A percentile compares a stretch with the other conserved stretches of the same genome.
Evolutionary conservation across 2,329 filamentous ascomycete genomes (phyloP).

Genomic region (Chaetothyriales sp.): DNA sequence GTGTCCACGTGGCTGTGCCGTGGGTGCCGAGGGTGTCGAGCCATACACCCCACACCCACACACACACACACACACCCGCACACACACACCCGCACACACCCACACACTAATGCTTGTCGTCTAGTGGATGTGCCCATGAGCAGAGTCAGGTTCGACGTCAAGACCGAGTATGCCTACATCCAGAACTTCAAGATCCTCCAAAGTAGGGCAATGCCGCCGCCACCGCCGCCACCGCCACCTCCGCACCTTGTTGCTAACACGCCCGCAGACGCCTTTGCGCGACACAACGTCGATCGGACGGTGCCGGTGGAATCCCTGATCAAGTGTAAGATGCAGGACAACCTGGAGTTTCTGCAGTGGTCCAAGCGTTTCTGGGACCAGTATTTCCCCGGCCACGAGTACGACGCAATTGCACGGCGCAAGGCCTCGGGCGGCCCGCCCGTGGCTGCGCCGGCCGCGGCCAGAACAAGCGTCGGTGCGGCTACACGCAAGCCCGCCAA

Average conservation of each 20-base stretch:
- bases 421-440: slow-evolving; percentile 58
- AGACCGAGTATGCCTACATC: slow-evolving; percentile 90
- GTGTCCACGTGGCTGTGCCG: background rate
- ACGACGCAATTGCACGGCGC: slow-evolving; percentile 75
- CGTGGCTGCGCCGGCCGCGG: slow-evolving; percentile 36
- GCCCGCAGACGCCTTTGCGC: slow-evolving; percentile 56
- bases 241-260: background rate
- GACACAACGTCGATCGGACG: slow-evolving; percentile 77
- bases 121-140: slow-evolving; percentile 80
- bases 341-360: slow-evolving; percentile 97
- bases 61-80: too few relatives aligned
- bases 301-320: slow-evolving; percentile 78
- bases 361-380: slow-evolving; percentile 96
- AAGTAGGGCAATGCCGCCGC: slow-evolving; percentile 47
- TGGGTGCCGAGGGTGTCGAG: too few relatives aligned
- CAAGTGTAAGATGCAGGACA: slow-evolving; percentile 99
- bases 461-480: slow-evolving; percentile 28
- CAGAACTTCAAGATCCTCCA: slow-evolving; percentile 98
- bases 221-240: background rate
- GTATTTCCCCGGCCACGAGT: slow-evolving; percentile 92
- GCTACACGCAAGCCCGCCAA: slow-evolving; percentile 49
- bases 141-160: slow-evolving; percentile 96
- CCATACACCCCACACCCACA: too few relatives aligned
- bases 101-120: slow-evolving; percentile 1
- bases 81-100: too few relatives aligned